Evolutionary conservation across 495 filamentous ascomycete species (phyloP), one percentile per base, ranked within the genome.

Genomic region (Viridothelium virens): DNA sequence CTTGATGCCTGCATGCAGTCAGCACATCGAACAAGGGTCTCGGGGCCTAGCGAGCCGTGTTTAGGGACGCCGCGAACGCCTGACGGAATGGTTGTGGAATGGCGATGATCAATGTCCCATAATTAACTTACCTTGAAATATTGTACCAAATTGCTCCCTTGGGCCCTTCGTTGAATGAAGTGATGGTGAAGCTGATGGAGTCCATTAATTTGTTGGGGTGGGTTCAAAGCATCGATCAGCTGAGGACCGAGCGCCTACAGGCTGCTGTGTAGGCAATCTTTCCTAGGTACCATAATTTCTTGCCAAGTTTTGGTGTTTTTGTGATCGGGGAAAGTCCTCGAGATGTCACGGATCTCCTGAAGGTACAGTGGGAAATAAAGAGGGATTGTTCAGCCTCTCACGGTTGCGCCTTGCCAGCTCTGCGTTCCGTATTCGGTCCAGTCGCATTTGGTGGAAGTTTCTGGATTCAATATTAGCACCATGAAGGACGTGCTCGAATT

Each of bases 311-410:
- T 25, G 5, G 12, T 18, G n/a, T 18, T 53, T 53, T 14, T 53
- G 48, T 14, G 12, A 14, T 53, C 25, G 48, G 25, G 48, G 12
- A 18, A 53, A 10, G 14, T 59, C 5, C 25, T 59, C 3, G 53
- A 33, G 6, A 59, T 59, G 18, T 81, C 70, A 87, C n/a, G 86
- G 81, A 16, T 86, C 80, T 34, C 82, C 80, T 63, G 83, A 88
- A 16, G 93, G 93, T 31, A 94, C 93, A 64, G 89, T 88, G 6
- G 93, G 93, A 66, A 96, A 96, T 18, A 85, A 78, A 38, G 82
- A 84, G 16, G 91, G 90, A 71, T 89, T 90, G 71, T 83, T 88
- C 70, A 97, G 70, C 36, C 92, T 83, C 72, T 96, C 90, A 36
- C 87, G 83, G 73, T 93, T 96, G 38, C 90, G 82, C 74, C 87